A percentile compares a stretch with the other conserved stretches of the same genome.
Conservation (phyloP, 176 grass and related monocot genomes). For the Aegilops longissima region DNA sequence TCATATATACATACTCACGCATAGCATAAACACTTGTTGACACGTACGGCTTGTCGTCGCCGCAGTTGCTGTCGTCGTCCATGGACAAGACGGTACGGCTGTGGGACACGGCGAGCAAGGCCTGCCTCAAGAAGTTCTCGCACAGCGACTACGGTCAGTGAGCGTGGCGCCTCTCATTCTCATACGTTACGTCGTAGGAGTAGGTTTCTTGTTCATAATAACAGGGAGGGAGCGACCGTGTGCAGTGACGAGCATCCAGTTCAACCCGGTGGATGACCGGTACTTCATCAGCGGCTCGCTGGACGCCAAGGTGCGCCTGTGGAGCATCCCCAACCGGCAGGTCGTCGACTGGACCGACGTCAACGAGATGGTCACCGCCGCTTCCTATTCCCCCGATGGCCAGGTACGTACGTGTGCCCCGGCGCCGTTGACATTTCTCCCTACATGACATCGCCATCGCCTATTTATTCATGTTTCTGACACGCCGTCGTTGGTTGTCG, state of each 20-base stretch:
- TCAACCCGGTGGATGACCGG: slow-evolving; percentile 81
- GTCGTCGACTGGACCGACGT: slow-evolving; percentile 97
- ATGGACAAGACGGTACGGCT: slow-evolving; percentile 98
- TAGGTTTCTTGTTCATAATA: not conserved
- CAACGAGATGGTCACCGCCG: slow-evolving; percentile 93
- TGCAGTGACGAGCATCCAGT: slow-evolving; percentile 95
- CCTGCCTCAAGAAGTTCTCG: slow-evolving; percentile 74
- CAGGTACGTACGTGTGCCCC: slow-evolving; percentile 35
- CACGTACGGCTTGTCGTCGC: not conserved
- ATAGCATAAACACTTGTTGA: not conserved
- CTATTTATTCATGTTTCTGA: not conserved
- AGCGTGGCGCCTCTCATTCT: no score
- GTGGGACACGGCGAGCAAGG: slow-evolving; percentile 69
- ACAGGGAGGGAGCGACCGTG: not conserved
- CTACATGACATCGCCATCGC: not conserved
- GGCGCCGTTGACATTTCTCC: not conserved
- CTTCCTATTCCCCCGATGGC: slow-evolving; percentile 79
- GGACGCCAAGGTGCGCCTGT: slow-evolving; percentile 87
- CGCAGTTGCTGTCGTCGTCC: slow-evolving; percentile 80
- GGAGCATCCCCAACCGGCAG: slow-evolving; percentile 76
- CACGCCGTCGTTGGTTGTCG: not conserved
- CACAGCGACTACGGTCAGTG: slow-evolving; percentile 82
- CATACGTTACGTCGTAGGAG: no score
- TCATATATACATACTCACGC: not conserved
- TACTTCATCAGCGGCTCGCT: slow-evolving; percentile 95